Evolutionary conservation across 2,329 filamentous ascomycete genomes (phyloP).

Genomic region (Alternaria solani): DNA sequence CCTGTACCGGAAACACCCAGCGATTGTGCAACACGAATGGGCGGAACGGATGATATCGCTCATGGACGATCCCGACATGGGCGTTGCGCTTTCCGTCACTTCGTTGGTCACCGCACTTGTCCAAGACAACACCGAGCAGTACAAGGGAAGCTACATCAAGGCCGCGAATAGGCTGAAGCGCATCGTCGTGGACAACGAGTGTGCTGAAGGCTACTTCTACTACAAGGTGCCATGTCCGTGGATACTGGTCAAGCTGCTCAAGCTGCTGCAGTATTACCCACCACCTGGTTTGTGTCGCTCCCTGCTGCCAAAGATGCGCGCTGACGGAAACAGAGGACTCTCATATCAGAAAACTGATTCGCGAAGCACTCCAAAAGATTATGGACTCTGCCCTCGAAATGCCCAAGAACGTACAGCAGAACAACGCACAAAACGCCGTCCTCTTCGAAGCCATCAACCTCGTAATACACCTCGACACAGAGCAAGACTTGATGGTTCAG

Average conservation of each 20-base stretch:
- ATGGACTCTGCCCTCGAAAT: constrained; percentile 90
- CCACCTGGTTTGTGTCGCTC: constrained; percentile 72
- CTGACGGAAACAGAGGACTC: constrained; percentile 74
- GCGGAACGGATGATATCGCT: constrained; percentile 97
- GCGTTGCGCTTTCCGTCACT: constrained; percentile 92
- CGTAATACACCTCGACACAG: constrained; percentile 95
- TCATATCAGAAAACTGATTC: constrained; percentile 88
- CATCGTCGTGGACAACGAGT: constrained; percentile 89
- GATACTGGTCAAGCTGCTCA: constrained; percentile 94
- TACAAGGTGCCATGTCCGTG: constrained; percentile 99
- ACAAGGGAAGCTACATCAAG: constrained; percentile 93
- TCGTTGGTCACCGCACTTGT: constrained; percentile 94
- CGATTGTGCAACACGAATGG: constrained; percentile 96
- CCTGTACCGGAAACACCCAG: constrained; percentile 91
- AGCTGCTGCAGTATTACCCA: constrained; percentile 93
- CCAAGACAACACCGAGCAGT: constrained; percentile 93
- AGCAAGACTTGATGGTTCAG: constrained; percentile 93
- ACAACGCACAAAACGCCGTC: constrained; percentile 97
- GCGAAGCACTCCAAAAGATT: constrained; percentile 89
- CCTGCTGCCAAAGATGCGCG: constrained; percentile 10
- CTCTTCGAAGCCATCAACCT: constrained; percentile 98
- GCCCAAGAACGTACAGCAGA: constrained; percentile 98
- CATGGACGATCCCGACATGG: constrained; percentile 95
- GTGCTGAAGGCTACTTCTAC: constrained; percentile 90
- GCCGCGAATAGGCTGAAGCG: constrained; percentile 88